Conservation (phyloP, 371 early-diverging fungal genomes). For the Actinomucor elegans region DNA sequence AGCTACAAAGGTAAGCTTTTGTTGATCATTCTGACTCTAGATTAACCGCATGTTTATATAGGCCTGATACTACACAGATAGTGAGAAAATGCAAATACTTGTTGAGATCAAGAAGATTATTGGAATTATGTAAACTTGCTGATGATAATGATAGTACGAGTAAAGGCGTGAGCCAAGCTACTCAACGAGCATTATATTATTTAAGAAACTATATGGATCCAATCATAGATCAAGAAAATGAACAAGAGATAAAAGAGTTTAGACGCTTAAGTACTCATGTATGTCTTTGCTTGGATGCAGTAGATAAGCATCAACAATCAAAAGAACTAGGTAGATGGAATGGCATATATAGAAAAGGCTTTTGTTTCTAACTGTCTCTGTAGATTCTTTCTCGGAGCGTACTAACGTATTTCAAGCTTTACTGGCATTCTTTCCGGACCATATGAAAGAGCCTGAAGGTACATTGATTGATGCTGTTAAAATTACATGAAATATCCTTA, state of each 20-base stretch:
- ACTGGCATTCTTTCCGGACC: constrained; percentile 68
- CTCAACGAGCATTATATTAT: constrained; percentile 63
- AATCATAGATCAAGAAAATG: constrained; percentile 66
- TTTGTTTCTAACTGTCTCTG: no score
- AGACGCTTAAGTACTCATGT: constrained; percentile 63
- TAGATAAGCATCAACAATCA: no score
- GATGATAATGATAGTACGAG: no score
- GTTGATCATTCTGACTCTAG: not conserved
- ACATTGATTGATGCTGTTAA: constrained; percentile 70
- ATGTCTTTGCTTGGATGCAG: constrained; percentile 33
- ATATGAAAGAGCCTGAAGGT: constrained; percentile 73
- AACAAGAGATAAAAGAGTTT: constrained; percentile 63
- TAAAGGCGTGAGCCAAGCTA: constrained; percentile 3
- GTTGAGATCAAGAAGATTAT: constrained; percentile 67
- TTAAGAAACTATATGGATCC: constrained; percentile 62
- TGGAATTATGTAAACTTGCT: constrained; percentile 56
- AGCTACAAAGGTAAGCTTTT: constrained; percentile 59
- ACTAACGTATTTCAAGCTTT: constrained; percentile 64
- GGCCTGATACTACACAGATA: constrained; percentile 63
- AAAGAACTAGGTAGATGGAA: no score
- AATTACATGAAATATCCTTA: constrained; percentile 38
- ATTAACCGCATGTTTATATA: constrained; percentile 34
- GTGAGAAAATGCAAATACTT: constrained; percentile 62
- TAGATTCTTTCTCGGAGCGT: constrained; percentile 36
- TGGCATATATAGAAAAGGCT: no score